phyloP scores from a whole-genome alignment of 1,139 yeast species.

The Diutina pseudorugosa region DNA sequence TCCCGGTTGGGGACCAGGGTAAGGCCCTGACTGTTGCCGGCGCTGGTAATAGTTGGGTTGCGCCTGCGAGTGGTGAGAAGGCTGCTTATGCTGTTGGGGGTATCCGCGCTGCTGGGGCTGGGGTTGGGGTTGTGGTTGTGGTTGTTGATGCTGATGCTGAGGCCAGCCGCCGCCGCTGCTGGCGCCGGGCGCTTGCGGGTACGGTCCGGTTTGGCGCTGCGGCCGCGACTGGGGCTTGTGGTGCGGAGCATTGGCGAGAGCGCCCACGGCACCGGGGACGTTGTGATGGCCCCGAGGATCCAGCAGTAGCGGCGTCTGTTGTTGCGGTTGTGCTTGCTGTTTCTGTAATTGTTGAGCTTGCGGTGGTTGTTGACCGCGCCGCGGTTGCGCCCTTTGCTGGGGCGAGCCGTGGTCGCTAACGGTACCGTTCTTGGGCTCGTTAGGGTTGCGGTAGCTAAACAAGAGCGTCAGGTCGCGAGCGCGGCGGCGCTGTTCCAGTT shows the following conservation, averaged over 20 bases:
- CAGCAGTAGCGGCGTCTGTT: not conserved
- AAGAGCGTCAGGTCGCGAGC: not conserved
- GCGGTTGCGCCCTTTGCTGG: not conserved
- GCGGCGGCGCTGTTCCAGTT: not conserved
- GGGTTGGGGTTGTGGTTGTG: not conserved
- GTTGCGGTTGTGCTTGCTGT: conserved; percentile 5
- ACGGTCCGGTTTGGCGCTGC: not conserved
- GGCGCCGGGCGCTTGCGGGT: not conserved
- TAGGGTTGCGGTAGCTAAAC: conserved; percentile 2
- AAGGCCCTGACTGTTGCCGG: not conserved
- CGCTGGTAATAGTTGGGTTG: not conserved
- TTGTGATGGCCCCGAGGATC: not conserved
- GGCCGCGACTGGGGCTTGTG: not conserved
- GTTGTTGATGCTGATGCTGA: conserved; percentile 5
- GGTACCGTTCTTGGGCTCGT: not conserved
- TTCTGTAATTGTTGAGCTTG: conserved; percentile 7
- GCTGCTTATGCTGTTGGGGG: conserved; percentile 8
- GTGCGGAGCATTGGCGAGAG: not conserved
- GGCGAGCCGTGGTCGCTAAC: not conserved
- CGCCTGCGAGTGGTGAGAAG: conserved; percentile 5
- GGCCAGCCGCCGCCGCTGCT: not conserved
- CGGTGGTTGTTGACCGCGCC: not conserved
- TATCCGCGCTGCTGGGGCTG: not conserved
- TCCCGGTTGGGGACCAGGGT: not conserved
- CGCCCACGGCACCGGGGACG: not conserved